phyloP scores from a whole-genome alignment of 345 rosid genomes.

The Erodium maritimum region DNA sequence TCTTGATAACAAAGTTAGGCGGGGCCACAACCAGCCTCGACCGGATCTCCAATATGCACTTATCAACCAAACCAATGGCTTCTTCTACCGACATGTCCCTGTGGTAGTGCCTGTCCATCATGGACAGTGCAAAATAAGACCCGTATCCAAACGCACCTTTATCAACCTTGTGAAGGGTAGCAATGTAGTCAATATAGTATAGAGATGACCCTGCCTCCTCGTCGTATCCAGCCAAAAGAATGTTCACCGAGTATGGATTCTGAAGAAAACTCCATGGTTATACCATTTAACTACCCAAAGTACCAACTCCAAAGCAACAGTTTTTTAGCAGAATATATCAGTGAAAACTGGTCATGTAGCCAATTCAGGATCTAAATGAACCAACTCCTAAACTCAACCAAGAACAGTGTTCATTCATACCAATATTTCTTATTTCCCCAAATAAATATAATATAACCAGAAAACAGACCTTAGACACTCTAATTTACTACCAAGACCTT shows the following conservation, averaged over 20 bases:
- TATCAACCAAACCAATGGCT: constrained; percentile 69
- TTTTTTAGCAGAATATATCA: no score
- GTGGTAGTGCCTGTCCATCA: constrained; percentile 93
- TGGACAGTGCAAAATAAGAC: constrained; percentile 72
- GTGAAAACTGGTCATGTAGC: no score
- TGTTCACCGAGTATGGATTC: constrained; percentile 86
- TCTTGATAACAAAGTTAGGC: constrained; percentile 88
- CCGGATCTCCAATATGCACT: constrained; percentile 80
- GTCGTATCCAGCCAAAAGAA: constrained; percentile 90
- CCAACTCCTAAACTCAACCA: no score
- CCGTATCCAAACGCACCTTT: constrained; percentile 97
- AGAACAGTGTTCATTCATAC: no score
- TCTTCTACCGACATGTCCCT: constrained; percentile 86
- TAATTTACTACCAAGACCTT: no score
- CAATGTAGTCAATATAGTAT: constrained; percentile 90
- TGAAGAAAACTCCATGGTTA: constrained; percentile 10
- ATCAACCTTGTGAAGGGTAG: constrained; percentile 90
- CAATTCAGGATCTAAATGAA: no score
- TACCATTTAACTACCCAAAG: no score
- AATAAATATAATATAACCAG: no score
- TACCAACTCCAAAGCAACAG: no score
- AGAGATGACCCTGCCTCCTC: constrained; percentile 86
- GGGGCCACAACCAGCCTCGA: constrained; percentile 92
- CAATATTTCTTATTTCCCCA: no score
- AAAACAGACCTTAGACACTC: no score